phyloP scores from a whole-genome alignment of 2,329 filamentous ascomycete genomes.

The Fusarium penzigii region DNA sequence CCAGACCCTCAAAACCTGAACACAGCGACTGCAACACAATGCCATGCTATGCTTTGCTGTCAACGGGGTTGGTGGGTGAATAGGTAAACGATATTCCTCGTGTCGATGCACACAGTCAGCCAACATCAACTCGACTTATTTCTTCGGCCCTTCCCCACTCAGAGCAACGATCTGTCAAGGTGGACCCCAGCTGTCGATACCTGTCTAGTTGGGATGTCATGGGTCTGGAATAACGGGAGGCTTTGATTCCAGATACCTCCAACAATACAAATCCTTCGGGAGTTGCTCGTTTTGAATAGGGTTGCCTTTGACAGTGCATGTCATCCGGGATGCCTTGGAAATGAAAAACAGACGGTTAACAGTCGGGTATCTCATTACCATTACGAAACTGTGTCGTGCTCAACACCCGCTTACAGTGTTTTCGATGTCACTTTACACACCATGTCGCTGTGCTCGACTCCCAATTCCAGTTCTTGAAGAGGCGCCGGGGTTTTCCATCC shows the following conservation, averaged over 20 bases:
- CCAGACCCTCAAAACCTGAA: too few species aligned
- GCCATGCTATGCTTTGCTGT: not conserved
- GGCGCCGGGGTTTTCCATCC: too few species aligned
- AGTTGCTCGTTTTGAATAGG: too few species aligned
- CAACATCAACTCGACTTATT: slow-evolving; percentile 6
- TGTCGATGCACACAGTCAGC: too few species aligned
- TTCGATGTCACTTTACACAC: slow-evolving; percentile 31
- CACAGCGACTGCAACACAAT: too few species aligned
- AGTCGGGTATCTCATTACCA: not conserved
- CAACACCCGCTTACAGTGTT: slow-evolving; percentile 16
- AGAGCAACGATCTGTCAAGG: not conserved
- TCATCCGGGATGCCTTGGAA: too few species aligned
- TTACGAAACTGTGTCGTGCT: slow-evolving; percentile 4
- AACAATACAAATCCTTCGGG: too few species aligned
- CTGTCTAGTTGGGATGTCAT: not conserved
- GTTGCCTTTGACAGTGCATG: too few species aligned
- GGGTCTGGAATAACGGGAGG: not conserved
- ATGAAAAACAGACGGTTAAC: too few species aligned
- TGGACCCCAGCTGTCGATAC: slow-evolving; percentile 5
- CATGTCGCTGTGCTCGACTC: slow-evolving; percentile 25
- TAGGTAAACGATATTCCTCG: not conserved
- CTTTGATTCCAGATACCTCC: too few species aligned
- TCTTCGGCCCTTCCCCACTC: slow-evolving; percentile 11
- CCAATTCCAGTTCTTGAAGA: slow-evolving; percentile 12
- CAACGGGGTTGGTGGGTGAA: slow-evolving; percentile 2